phyloP scores from a whole-genome alignment of 192 early-diverging fungal genomes.

The Coemansia javaensis region DNA sequence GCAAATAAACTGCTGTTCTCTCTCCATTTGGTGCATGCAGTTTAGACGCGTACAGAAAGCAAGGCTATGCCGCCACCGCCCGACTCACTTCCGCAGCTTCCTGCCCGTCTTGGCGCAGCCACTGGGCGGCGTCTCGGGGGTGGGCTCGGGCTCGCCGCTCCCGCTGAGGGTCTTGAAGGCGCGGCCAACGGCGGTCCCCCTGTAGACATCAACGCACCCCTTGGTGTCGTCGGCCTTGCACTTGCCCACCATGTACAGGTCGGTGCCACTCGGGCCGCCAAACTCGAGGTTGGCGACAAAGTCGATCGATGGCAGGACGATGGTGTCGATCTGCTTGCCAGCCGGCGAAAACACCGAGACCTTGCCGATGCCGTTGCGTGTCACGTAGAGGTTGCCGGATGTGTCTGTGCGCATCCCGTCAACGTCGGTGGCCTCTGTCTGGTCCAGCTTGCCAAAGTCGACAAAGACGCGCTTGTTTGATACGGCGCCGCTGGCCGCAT shows the following conservation, averaged over 20 bases:
- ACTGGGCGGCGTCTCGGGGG: neutral
- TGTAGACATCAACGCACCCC: constrained; percentile 46
- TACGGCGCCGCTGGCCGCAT: constrained; percentile 22
- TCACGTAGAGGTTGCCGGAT: constrained; percentile 55
- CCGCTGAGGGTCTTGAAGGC: constrained; percentile 13
- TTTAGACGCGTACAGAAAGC: too few relatives aligned
- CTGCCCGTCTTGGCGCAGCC: constrained; percentile 7
- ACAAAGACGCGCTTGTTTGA: constrained; percentile 30
- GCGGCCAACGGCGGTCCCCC: constrained; percentile 8
- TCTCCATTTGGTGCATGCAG: too few relatives aligned
- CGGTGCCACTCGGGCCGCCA: constrained; percentile 41
- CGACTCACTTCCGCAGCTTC: too few relatives aligned
- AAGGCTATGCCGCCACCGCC: too few relatives aligned
- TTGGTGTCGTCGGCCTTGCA: constrained; percentile 39
- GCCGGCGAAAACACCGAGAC: constrained; percentile 47
- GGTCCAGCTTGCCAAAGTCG: constrained; percentile 50
- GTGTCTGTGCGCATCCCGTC: constrained; percentile 56
- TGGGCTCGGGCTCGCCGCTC: neutral
- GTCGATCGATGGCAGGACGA: constrained; percentile 18
- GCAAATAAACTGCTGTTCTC: too few relatives aligned
- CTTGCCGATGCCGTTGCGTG: constrained; percentile 50
- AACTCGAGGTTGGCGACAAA: constrained; percentile 51
- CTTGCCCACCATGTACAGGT: constrained; percentile 51
- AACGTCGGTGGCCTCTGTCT: constrained; percentile 41
- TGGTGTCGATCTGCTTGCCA: constrained; percentile 31